Evolutionary conservation across 2,329 filamentous ascomycete genomes (phyloP).

Genomic region (Hypoxylon sp.): DNA sequence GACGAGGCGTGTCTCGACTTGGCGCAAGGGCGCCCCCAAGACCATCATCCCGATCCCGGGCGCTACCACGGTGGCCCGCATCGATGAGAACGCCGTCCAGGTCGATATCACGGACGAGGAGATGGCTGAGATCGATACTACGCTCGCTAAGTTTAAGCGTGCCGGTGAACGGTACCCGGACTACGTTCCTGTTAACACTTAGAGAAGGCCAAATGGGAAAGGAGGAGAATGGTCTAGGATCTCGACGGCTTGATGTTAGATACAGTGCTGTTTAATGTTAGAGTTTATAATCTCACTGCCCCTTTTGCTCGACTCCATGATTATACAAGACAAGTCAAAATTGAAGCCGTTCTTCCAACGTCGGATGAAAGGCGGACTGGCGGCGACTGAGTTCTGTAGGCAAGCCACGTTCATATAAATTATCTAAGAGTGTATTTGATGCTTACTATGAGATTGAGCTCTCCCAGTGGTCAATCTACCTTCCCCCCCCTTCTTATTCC

Average conservation of each 20-base stretch:
- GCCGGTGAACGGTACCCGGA: constrained; percentile 65
- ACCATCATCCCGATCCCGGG: constrained; percentile 77
- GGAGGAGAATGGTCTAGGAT: background rate
- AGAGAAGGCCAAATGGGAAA: constrained; percentile 28
- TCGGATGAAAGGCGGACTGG: background rate
- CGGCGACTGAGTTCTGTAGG: background rate
- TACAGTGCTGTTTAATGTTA: background rate
- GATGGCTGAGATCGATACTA: constrained; percentile 64
- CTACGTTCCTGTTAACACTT: constrained; percentile 57
- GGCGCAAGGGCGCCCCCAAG: constrained; percentile 61
- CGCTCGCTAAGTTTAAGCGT: constrained; percentile 64
- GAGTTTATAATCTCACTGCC: background rate
- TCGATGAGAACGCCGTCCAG: constrained; percentile 72
- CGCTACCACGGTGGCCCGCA: constrained; percentile 68
- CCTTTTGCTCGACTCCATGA: background rate
- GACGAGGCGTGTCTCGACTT: constrained; percentile 65
- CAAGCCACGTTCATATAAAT: background rate
- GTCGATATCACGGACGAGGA: constrained; percentile 67
- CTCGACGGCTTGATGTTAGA: background rate
- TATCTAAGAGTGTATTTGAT: background rate
- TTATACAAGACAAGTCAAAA: background rate
- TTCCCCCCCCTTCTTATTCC: background rate
- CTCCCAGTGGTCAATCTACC: constrained; percentile 2
- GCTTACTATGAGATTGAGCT: constrained; percentile 12
- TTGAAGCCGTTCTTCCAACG: background rate